These are phyloP conservation scores for Trichoderma sp. DNA, from an alignment of 2,329 filamentous ascomycete species.

Conservation along the genomic window DNA sequence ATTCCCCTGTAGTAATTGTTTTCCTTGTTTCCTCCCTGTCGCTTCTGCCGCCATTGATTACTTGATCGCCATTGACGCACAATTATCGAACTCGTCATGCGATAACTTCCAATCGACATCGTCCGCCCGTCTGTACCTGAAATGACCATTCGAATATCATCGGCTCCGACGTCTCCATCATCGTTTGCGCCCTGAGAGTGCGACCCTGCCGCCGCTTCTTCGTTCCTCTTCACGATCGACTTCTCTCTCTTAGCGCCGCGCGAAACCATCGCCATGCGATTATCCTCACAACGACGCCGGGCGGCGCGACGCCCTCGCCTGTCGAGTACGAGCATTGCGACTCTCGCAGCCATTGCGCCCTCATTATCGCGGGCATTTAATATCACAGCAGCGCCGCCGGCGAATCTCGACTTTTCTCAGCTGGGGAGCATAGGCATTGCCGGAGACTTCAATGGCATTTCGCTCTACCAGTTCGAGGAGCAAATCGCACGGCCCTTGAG, in stretches of 20 bases:
- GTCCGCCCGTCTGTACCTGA: conserved; percentile 34
- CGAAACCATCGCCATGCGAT: conserved; percentile 49
- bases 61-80: conserved; percentile 25
- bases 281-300: conserved; percentile 48
- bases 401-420: conserved; percentile 75
- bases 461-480: conserved; percentile 81
- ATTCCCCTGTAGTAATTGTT: neutral
- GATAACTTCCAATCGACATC: conserved; percentile 31
- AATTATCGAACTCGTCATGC: conserved; percentile 32
- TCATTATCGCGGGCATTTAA: conserved; percentile 54
- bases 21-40: neutral
- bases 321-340: conserved; percentile 41
- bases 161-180: conserved; percentile 23
- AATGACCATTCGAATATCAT: conserved; percentile 35
- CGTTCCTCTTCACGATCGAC: conserved; percentile 5
- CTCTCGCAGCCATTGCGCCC: conserved; percentile 46
- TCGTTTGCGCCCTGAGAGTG: conserved; percentile 9
- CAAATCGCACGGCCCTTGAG: conserved; percentile 70
- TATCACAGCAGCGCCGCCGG: conserved; percentile 64
- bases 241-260: conserved; percentile 32
- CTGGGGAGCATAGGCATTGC: conserved; percentile 83
- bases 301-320: conserved; percentile 44
- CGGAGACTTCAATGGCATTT: conserved; percentile 89
- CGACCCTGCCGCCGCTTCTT: conserved; percentile 7
- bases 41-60: conserved; percentile 18